phyloP scores from a whole-genome alignment of 306 rosid species.

The Pachyrhizus erosus region DNA sequence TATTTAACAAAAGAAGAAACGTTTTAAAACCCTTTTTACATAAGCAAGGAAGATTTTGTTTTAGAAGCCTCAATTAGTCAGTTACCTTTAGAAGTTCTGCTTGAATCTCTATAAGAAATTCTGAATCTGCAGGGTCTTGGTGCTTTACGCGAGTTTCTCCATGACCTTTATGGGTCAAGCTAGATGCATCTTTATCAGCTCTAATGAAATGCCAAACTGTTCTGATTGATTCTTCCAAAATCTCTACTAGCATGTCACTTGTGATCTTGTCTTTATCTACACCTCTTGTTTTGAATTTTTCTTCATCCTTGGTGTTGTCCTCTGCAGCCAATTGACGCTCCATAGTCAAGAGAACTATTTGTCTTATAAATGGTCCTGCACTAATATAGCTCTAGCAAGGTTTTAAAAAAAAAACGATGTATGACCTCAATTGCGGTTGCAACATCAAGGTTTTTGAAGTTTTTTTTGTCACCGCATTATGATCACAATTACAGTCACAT shows the following conservation, averaged over 20 bases:
- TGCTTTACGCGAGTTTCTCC: constrained; percentile 46
- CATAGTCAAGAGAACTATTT: not conserved
- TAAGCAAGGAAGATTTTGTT: not conserved
- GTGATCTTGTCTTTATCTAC: constrained; percentile 48
- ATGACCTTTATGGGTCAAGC: constrained; percentile 22
- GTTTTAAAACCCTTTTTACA: not conserved
- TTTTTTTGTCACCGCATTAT: too few species aligned
- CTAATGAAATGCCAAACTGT: constrained; percentile 64
- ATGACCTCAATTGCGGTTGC: too few species aligned
- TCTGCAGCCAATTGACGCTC: constrained; percentile 48
- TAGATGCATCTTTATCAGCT: constrained; percentile 57
- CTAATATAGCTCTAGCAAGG: not conserved
- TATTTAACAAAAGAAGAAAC: not conserved
- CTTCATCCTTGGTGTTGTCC: constrained; percentile 50
- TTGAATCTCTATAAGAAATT: constrained; percentile 53
- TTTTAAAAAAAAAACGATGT: too few species aligned
- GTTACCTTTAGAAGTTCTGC: constrained; percentile 63
- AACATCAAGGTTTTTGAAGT: too few species aligned
- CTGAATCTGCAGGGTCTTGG: constrained; percentile 60
- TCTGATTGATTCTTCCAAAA: constrained; percentile 66
- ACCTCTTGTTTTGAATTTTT: constrained; percentile 42
- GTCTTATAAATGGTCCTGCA: not conserved
- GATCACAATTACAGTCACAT: too few species aligned
- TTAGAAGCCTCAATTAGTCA: not conserved
- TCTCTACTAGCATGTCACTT: constrained; percentile 57